Evolutionary conservation across 805 yeast genomes (phyloP).

Genomic region (Metschnikowia orientalis): DNA sequence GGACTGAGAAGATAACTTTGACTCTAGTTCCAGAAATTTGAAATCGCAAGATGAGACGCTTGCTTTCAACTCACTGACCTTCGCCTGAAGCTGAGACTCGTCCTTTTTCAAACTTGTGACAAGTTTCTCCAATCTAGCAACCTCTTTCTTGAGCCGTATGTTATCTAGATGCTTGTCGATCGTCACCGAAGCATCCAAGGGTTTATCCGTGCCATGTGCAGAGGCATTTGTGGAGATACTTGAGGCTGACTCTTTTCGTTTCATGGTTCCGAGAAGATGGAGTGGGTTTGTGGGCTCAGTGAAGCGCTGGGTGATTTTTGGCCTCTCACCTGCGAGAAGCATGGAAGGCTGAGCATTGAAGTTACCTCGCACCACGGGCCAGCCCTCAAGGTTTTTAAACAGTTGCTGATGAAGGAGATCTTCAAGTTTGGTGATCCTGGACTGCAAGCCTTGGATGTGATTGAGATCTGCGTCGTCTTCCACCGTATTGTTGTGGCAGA

Average conservation of each 20-base stretch:
- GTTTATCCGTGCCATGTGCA: neutral
- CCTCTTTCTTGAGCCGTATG: conserved; percentile 33
- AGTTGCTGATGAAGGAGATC: conserved; percentile 71
- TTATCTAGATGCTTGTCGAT: conserved; percentile 43
- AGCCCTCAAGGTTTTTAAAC: conserved; percentile 47
- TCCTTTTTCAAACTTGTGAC: neutral
- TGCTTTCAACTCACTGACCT: neutral
- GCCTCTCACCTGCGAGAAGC: conserved; percentile 5
- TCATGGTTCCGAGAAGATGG: conserved; percentile 17
- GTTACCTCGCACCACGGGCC: conserved; percentile 29
- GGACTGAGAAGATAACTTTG: too few relatives aligned
- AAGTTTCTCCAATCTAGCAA: conserved; percentile 14
- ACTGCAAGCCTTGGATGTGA: conserved; percentile 57
- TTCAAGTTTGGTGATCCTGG: conserved; percentile 73
- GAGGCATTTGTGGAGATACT: conserved; percentile 1
- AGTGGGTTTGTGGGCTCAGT: conserved; percentile 22
- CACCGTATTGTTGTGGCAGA: conserved; percentile 8
- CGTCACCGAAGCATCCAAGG: conserved; percentile 29
- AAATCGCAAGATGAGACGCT: too few relatives aligned
- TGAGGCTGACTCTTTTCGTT: too few relatives aligned
- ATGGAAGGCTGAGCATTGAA: conserved; percentile 6
- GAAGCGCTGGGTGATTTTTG: conserved; percentile 1
- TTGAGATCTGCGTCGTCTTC: conserved; percentile 28
- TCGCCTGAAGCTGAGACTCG: neutral
- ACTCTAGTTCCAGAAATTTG: too few relatives aligned